Conservation (phyloP, 2,329 filamentous ascomycete species). For the Fusarium cyanostomum region DNA sequence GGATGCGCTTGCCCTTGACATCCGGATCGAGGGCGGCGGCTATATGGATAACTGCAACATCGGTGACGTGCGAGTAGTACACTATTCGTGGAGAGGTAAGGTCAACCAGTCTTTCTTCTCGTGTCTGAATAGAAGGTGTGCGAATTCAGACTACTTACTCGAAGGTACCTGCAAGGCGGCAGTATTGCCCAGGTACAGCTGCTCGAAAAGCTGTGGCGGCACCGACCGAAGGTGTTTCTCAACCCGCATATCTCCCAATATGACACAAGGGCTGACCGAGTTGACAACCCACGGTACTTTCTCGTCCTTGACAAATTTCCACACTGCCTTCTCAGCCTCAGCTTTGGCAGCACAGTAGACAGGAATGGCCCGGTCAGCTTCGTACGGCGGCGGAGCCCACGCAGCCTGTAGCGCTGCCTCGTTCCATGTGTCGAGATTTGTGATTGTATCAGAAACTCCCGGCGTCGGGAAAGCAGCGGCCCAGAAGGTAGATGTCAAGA, state of each 20-base stretch:
- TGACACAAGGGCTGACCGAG: slow-evolving; percentile 26
- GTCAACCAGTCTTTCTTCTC: not conserved
- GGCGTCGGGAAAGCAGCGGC: slow-evolving; percentile 20
- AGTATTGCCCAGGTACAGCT: slow-evolving; percentile 29
- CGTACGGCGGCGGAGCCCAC: slow-evolving; percentile 32
- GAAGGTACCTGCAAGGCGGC: slow-evolving; percentile 10
- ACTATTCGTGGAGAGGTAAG: slow-evolving; percentile 2
- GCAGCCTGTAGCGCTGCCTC: slow-evolving; percentile 17
- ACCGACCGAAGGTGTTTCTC: slow-evolving; percentile 26
- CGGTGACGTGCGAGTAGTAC: slow-evolving; percentile 35
- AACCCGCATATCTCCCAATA: slow-evolving; percentile 13
- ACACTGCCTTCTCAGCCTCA: slow-evolving; percentile 35
- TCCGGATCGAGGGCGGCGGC: slow-evolving; percentile 29
- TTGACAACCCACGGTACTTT: slow-evolving; percentile 33
- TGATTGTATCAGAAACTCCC: not conserved
- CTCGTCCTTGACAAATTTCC: slow-evolving; percentile 32
- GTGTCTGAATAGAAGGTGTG: not conserved
- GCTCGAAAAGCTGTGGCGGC: slow-evolving; percentile 31
- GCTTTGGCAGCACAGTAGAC: slow-evolving; percentile 21
- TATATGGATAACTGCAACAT: slow-evolving; percentile 28
- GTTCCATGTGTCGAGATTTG: slow-evolving; percentile 31
- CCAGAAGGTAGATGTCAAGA: slow-evolving; percentile 32
- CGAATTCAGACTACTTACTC: not conserved
- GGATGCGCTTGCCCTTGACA: slow-evolving; percentile 21
- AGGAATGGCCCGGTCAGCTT: slow-evolving; percentile 6